Conservation (phyloP, 2,329 filamentous ascomycete genomes). For the Ophiostoma sp. region DNA sequence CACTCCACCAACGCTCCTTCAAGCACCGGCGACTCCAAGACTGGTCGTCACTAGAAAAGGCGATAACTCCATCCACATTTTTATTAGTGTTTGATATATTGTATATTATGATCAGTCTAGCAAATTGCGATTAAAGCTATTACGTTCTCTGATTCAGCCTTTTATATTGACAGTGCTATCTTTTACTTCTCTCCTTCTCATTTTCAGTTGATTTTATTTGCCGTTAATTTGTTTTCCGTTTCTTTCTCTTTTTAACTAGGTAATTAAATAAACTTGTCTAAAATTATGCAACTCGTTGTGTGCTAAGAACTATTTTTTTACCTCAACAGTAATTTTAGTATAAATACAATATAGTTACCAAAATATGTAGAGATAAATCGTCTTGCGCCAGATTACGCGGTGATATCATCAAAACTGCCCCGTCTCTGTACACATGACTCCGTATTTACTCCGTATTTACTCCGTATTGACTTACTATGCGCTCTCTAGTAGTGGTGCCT, state of each 20-base stretch:
- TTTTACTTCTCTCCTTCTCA: background rate
- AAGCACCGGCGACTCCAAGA: conserved; percentile 26
- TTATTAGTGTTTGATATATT: background rate
- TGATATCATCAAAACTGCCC: background rate
- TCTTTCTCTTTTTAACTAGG: background rate
- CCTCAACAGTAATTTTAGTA: background rate
- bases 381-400: background rate
- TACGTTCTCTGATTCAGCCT: background rate
- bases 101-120: too few species aligned
- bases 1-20: conserved; percentile 26
- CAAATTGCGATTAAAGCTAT: too few species aligned
- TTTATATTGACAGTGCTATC: background rate
- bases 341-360: background rate
- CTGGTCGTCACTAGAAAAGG: background rate
- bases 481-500: background rate
- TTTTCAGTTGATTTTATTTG: background rate
- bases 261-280: too few species aligned
- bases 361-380: background rate
- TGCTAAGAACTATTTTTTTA: too few species aligned
- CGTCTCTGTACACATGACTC: background rate
- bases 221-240: background rate
- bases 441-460: background rate
- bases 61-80: background rate
- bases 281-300: too few species aligned
- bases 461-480: background rate